These are phyloP conservation scores for Penicillium hordei DNA, from an alignment of 2,329 filamentous ascomycete species.

Conservation along the genomic window DNA sequence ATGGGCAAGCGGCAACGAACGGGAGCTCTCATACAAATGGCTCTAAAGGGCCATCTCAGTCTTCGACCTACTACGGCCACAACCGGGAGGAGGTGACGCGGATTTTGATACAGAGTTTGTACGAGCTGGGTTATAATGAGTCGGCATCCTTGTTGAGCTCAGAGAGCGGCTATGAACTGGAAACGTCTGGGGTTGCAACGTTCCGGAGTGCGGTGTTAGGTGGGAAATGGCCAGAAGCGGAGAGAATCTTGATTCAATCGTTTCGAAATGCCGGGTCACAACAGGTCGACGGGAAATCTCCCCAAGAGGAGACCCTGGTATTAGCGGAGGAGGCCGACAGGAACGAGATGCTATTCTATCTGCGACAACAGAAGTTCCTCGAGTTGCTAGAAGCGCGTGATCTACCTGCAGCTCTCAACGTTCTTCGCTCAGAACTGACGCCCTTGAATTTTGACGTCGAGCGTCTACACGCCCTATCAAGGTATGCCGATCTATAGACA, in stretches of 20 bases:
- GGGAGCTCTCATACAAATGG: slow-evolving; percentile 43
- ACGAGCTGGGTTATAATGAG: slow-evolving; percentile 79
- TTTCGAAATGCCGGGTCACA: slow-evolving; percentile 46
- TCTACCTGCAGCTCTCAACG: slow-evolving; percentile 69
- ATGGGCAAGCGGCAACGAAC: slow-evolving; percentile 54
- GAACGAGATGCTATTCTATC: slow-evolving; percentile 78
- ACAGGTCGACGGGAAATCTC: slow-evolving; percentile 27
- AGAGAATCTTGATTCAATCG: slow-evolving; percentile 67
- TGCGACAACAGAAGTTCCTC: slow-evolving; percentile 92
- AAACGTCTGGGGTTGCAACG: slow-evolving; percentile 80
- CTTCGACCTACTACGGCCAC: slow-evolving; percentile 72
- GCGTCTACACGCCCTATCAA: slow-evolving; percentile 78
- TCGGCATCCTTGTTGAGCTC: slow-evolving; percentile 73
- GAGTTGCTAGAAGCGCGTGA: slow-evolving; percentile 81
- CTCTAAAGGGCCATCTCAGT: slow-evolving; percentile 32
- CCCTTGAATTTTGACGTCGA: slow-evolving; percentile 76
- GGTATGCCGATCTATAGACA: slow-evolving; percentile 43
- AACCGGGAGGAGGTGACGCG: slow-evolving; percentile 90
- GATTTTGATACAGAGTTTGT: slow-evolving; percentile 85
- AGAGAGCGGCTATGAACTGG: slow-evolving; percentile 84
- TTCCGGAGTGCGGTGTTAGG: slow-evolving; percentile 78
- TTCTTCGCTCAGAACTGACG: slow-evolving; percentile 85
- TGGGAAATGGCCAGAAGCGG: slow-evolving; percentile 83
- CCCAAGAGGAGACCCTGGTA: slow-evolving; percentile 60
- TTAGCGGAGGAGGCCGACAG: slow-evolving; percentile 73